Conservation (phyloP, 352 stramenopile genomes). For the Pythium apleroticum region DNA sequence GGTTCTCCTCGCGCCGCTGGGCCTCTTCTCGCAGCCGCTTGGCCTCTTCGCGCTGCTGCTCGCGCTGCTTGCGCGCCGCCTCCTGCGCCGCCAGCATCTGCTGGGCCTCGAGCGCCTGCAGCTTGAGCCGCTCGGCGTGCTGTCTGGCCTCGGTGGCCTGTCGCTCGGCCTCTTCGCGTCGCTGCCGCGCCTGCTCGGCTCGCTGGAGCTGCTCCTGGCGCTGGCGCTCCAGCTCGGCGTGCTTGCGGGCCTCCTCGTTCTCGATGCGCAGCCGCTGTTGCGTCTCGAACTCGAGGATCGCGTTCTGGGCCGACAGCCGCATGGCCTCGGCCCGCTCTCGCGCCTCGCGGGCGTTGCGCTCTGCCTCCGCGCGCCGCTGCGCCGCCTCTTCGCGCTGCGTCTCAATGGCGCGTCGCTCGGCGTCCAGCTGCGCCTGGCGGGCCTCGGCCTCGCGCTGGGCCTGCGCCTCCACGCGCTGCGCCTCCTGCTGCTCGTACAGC, state of each 20-base stretch:
- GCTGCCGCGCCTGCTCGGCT: constrained; percentile 47
- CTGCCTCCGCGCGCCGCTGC: constrained; percentile 53
- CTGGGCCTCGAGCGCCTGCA: constrained; percentile 53
- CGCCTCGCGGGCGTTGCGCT: constrained; percentile 54
- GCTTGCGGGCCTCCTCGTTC: constrained; percentile 58
- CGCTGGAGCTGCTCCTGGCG: constrained; percentile 59
- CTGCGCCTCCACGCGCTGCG: constrained; percentile 37
- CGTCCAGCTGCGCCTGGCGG: constrained; percentile 24
- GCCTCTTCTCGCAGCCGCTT: constrained; percentile 58
- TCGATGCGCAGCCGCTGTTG: constrained; percentile 62
- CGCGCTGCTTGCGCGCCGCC: constrained; percentile 40
- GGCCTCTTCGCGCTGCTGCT: constrained; percentile 49
- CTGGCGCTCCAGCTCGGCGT: constrained; percentile 58
- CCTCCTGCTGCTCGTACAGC: constrained; percentile 53
- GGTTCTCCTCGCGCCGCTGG: constrained; percentile 61
- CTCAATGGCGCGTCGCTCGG: constrained; percentile 54
- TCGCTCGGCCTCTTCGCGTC: constrained; percentile 60
- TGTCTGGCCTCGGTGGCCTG: constrained; percentile 52
- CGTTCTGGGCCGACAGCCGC: constrained; percentile 52
- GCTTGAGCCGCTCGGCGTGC: constrained; percentile 54
- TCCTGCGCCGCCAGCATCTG: constrained; percentile 62
- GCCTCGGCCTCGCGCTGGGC: constrained; percentile 34
- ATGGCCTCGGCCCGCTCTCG: constrained; percentile 68
- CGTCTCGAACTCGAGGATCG: constrained; percentile 61
- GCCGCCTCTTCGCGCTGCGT: constrained; percentile 45